A percentile compares a stretch with the other conserved stretches of the same genome.
Evolutionary conservation across 73 alveolate species (phyloP).

Genomic region (Urostyla sp.): DNA sequence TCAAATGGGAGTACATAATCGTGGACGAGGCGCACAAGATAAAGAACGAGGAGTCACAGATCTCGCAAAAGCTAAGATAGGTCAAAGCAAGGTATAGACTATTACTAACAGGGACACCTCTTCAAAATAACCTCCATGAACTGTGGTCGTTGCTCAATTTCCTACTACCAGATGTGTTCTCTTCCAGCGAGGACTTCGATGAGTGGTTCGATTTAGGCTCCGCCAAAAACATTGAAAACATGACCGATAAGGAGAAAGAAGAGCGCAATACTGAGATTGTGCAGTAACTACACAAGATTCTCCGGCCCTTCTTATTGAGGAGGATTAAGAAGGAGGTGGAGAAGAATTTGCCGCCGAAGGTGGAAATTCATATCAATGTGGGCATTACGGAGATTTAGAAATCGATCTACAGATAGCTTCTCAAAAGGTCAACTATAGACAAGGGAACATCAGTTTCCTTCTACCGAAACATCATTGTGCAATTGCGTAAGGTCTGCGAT

Average conservation of each 20-base stretch:
- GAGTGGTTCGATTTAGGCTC: conserved; percentile 91
- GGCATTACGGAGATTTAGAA: conserved; percentile 89
- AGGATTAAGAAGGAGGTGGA: conserved; percentile 98
- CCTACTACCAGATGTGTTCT: conserved; percentile 97
- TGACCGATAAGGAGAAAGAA: conserved; percentile 89
- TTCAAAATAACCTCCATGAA: conserved; percentile 97
- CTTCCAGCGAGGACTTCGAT: conserved; percentile 88
- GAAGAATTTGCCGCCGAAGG: conserved; percentile 94
- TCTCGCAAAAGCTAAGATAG: conserved; percentile 80
- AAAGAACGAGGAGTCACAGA: conserved; percentile 92
- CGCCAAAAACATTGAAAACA: conserved; percentile 43
- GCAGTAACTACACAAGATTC: conserved; percentile 91
- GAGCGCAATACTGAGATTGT: conserved; percentile 92
- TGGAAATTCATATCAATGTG: conserved; percentile 91
- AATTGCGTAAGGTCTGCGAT: conserved; percentile 92
- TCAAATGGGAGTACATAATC: conserved; percentile 93
- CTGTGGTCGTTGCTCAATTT: conserved; percentile 97
- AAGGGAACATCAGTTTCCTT: conserved; percentile 66
- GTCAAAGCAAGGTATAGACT: conserved; percentile 91
- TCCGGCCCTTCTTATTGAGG: conserved; percentile 95
- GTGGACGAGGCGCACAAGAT: conserved; percentile 98
- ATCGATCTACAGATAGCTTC: conserved; percentile 85
- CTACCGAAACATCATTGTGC: conserved; percentile 92
- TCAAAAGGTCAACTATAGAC: conserved; percentile 63
- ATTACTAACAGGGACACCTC: conserved; percentile 97